Base-by-base conservation (phyloP, 202 grass and related monocot genomes). In the Panicum virgatum region DNA sequence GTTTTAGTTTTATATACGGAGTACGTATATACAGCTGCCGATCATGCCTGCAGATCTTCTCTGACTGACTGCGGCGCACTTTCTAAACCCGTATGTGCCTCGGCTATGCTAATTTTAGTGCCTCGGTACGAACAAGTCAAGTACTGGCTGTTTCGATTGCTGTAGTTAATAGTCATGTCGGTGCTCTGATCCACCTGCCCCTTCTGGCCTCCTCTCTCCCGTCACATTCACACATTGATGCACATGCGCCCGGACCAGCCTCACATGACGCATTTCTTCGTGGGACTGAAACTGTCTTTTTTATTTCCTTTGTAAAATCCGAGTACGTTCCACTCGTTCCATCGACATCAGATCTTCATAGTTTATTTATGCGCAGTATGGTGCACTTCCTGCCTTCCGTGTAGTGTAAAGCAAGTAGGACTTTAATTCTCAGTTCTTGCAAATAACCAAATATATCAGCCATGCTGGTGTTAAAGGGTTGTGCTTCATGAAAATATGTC, bases 121-220 rank as follows among this genome's bases (percentile, higher is more conserved):
- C 66, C 57, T 74, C 12, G 39, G 20, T 50, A 61, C 12, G 2
- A 77, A 89, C 6, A 9, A 89, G 72, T 86, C 66, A 73, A 42
- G 81, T 38, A 60, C 0, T 43, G 9, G 8, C 34, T 6, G 5
- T 38, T 56, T 56, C 42, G 34, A 69, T 62, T 71, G 26, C 2
- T n/a, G 65, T 36, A 78, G 75, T 77, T 72, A 65, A 77, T 75
- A 15, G 34, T 34, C 73, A 73, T 82, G 87, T 85, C 72, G 83
- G 72, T 86, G 83, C 66, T 46, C 22, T 53, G 15, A 65, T 82
- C 65, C 69, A 34, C 64, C 63, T 23, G 13, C 56, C 13, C 15
- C 45, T 20, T 12, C 14, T 29, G 23, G 23, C 42, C 1, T 3
- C 2, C 42, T 13, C 23, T 27, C 34, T 7, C 63, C 1, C 6